Conservation (phyloP, 208 protist genomes). For the Trichomonas tenax region DNA sequence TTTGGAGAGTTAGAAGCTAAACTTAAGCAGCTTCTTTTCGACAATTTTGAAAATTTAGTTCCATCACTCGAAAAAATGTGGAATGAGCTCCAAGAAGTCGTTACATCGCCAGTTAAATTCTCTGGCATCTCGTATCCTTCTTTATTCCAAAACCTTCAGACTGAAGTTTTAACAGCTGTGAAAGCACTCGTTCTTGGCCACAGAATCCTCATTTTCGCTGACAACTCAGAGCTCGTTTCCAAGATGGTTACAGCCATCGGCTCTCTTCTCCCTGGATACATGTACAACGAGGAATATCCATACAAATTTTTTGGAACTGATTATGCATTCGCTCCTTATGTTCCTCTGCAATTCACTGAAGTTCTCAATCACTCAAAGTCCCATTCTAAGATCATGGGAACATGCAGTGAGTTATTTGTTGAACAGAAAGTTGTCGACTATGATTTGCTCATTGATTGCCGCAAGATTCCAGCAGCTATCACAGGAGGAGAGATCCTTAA, state of each 20-base stretch:
- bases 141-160: neutral
- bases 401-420: conserved; percentile 19
- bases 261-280: neutral
- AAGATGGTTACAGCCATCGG: neutral
- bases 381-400: neutral
- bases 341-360: neutral
- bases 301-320: neutral
- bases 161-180: neutral
- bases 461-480: neutral
- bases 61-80: neutral
- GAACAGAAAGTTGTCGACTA: neutral
- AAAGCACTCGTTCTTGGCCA: neutral
- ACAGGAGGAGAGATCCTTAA: neutral
- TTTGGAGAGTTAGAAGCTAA: neutral
- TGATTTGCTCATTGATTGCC: neutral
- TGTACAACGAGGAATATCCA: neutral
- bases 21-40: neutral
- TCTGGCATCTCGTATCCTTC: neutral
- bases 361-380: neutral
- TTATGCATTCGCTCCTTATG: neutral
- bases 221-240: neutral
- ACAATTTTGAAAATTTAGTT: neutral
- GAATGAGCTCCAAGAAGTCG: neutral
- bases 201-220: neutral
- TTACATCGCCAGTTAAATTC: neutral